phyloP scores from a whole-genome alignment of 768 basidiomycete genomes.

The Kwoniella europaea region DNA sequence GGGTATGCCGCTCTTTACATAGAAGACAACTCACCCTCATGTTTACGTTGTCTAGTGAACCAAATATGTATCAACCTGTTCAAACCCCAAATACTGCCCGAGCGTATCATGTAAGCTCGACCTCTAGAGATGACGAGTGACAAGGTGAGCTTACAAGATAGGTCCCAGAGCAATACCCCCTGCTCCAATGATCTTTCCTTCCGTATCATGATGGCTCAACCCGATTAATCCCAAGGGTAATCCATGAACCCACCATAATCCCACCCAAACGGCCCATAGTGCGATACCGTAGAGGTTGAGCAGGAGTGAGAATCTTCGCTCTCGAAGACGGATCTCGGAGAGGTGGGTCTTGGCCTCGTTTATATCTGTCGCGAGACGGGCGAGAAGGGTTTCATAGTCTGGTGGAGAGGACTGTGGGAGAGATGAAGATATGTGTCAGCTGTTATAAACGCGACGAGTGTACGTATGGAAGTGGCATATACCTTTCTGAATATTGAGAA shows the following conservation, averaged over 20 bases:
- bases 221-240: constrained; percentile 53
- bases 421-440: no score
- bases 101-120: no score
- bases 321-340: constrained; percentile 53
- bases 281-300: constrained; percentile 51
- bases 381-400: constrained; percentile 56
- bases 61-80: constrained; percentile 46
- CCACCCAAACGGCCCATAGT: constrained; percentile 55
- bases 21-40: constrained; percentile 45
- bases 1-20: no score
- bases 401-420: constrained; percentile 39
- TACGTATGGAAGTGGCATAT: not conserved
- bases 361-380: constrained; percentile 52
- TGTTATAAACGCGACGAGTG: not conserved
- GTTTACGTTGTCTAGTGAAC: constrained; percentile 46
- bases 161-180: constrained; percentile 46
- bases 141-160: constrained; percentile 44
- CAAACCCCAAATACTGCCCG: constrained; percentile 36
- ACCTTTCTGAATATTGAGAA: constrained; percentile 50
- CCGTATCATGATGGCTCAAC: constrained; percentile 28
- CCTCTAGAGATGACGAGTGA: no score
- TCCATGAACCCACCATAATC: constrained; percentile 52
- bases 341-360: constrained; percentile 53
- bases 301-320: constrained; percentile 48
- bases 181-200: constrained; percentile 37